Evolutionary conservation across 1,284 basidiomycete genomes (phyloP), one percentile per base, ranked within the genome.

Genomic region (Marasmius fiardii): DNA sequence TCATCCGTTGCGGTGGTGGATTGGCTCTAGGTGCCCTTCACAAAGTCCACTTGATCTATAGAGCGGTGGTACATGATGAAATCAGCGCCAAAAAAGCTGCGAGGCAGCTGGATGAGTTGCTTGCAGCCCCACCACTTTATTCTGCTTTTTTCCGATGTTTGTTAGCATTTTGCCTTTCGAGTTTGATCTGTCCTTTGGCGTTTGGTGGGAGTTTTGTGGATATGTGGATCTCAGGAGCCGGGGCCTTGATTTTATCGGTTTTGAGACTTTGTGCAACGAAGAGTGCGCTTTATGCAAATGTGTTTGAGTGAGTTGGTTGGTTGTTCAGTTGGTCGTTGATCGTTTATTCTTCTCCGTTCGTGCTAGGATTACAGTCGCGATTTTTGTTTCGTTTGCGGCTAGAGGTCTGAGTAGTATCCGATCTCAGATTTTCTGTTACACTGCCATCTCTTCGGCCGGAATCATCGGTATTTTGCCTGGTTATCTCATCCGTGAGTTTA

Each of bases 171-270:
- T 77, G 73, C 61, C 75, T 92, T 59, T 88, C 88, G 10, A 80
- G 81, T 18, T 71, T 91, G 48, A 93, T 93, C 59, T 92, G 89
- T 63, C 88, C 90, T 1, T 75, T 90, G 60, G 88, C 89, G 0
- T 95, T 95, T 66, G 90, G 90, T 7, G 93, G 92, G 1, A 90
- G 89, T 18, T 83, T 93, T 63, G 58, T 91, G 51, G 93, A 95
- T 68, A 88, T 92, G 80, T 86, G 87, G 79, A 76, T 93, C 14
- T 79, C 90, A 14, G 92, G 90, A 10, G 61, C 70, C 7, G 82
- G 86, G 31, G 88, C 88, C 0, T 80, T 84, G 51, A 65, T 87
- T 50, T 69, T 93, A 45, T 80, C 81, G 49, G 77, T 81, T 63
- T 77, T 94, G 61, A 89, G 92, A 63, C 79, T 92, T 20, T 78